These are phyloP conservation scores for Salvia miltiorrhiza DNA, from an alignment of 257 asterid genomes.

Conservation along the genomic window DNA sequence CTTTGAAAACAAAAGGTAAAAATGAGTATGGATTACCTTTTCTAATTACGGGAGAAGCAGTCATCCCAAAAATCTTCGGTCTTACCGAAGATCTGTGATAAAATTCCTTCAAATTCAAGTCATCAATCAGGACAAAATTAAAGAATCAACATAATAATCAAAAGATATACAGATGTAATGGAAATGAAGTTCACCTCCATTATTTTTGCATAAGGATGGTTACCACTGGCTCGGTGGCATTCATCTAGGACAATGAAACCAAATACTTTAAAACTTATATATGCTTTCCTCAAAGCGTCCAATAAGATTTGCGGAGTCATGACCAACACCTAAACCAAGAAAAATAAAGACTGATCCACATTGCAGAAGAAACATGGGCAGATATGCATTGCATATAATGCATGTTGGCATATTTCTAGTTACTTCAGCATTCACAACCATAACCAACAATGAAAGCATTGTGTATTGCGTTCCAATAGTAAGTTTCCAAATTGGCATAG, in stretches of 20 bases:
- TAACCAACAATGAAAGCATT: no score
- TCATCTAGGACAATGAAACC: slow-evolving; percentile 72
- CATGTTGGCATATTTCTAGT: not conserved
- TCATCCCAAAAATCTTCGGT: slow-evolving; percentile 84
- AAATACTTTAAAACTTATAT: slow-evolving; percentile 42
- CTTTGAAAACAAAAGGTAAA: not conserved
- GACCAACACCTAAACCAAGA: slow-evolving; percentile 59
- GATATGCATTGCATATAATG: not conserved
- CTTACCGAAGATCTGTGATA: slow-evolving; percentile 41
- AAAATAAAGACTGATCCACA: slow-evolving; percentile 3
- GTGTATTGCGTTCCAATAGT: no score
- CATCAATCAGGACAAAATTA: slow-evolving; percentile 2
- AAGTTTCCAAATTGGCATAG: not conserved
- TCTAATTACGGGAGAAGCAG: slow-evolving; percentile 55
- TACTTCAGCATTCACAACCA: not conserved
- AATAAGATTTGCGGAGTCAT: slow-evolving; percentile 91
- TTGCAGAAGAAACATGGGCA: not conserved
- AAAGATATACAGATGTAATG: not conserved
- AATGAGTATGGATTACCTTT: slow-evolving; percentile 42
- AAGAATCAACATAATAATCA: not conserved
- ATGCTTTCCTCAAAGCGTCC: slow-evolving; percentile 69
- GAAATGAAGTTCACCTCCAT: slow-evolving; percentile 57
- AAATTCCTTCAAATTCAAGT: slow-evolving; percentile 56
- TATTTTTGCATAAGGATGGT: slow-evolving; percentile 77
- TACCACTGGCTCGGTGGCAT: slow-evolving; percentile 78